Percentiles rank a stretch among this genome's conserved stretches.
Evolutionary conservation across 2,329 filamentous ascomycete species (phyloP).

Genomic region (Fusarium succisae): DNA sequence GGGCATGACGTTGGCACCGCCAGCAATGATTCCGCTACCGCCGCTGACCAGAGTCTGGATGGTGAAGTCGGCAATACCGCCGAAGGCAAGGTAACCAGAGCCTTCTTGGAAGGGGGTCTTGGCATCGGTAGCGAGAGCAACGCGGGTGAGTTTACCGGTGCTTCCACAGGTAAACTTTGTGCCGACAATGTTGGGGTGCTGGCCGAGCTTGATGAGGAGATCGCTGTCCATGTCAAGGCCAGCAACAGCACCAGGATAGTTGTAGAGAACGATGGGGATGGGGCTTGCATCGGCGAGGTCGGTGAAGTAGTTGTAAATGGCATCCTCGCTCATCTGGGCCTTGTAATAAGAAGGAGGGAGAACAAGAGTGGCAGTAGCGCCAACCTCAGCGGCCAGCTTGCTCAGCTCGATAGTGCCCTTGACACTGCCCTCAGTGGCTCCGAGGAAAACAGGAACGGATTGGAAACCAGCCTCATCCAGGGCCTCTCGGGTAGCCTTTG

Average conservation of each 20-base stretch:
- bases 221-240: constrained; percentile 93
- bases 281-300: constrained; percentile 79
- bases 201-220: constrained; percentile 79
- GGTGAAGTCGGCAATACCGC: constrained; percentile 88
- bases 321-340: constrained; percentile 76
- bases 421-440: constrained; percentile 83
- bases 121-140: constrained; percentile 77
- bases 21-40: constrained; percentile 85
- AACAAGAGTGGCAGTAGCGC: constrained; percentile 82
- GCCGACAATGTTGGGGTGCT: constrained; percentile 85
- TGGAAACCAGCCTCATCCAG: constrained; percentile 82
- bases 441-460: constrained; percentile 81
- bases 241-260: constrained; percentile 87
- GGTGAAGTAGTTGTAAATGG: constrained; percentile 77
- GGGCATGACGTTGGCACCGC: constrained; percentile 85
- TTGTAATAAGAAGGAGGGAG: constrained; percentile 88
- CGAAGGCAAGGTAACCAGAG: constrained; percentile 83
- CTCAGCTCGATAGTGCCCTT: constrained; percentile 80
- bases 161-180: constrained; percentile 94
- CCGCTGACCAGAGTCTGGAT: constrained; percentile 82
- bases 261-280: constrained; percentile 86
- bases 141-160: constrained; percentile 87
- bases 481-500: constrained; percentile 80
- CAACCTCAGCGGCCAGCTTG: constrained; percentile 71
- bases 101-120: constrained; percentile 69